Evolutionary conservation across 2,329 filamentous ascomycete genomes (phyloP).

Genomic region (Parascedosporium putredinis): DNA sequence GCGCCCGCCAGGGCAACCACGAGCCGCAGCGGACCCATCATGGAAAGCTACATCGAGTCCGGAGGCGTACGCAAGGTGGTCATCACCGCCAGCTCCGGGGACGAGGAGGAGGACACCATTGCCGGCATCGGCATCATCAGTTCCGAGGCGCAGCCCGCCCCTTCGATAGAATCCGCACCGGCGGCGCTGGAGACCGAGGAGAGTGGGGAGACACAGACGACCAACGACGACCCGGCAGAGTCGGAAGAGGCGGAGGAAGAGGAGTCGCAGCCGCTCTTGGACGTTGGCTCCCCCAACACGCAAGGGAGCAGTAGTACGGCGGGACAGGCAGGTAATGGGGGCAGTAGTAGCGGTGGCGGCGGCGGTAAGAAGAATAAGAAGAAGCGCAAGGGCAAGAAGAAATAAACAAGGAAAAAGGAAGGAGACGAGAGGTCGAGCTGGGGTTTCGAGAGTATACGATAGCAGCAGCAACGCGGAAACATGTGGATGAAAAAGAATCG

Average conservation of each 20-base stretch:
- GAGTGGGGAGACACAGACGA: slow-evolving; percentile 9
- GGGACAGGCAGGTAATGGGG: background rate
- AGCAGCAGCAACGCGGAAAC: background rate
- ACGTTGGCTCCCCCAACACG: slow-evolving; percentile 4
- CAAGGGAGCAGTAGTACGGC: background rate
- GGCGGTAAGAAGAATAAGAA: slow-evolving; percentile 5
- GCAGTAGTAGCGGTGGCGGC: background rate
- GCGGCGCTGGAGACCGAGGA: background rate
- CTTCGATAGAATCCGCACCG: background rate
- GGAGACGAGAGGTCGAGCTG: background rate
- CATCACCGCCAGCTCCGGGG: slow-evolving; percentile 31
- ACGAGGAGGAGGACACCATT: slow-evolving; percentile 15
- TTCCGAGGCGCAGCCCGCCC: background rate
- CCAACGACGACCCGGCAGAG: background rate
- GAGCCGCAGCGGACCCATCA: slow-evolving; percentile 51
- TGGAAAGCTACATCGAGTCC: slow-evolving; percentile 65
- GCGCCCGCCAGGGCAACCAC: background rate
- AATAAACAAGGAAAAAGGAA: background rate
- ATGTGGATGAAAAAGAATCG: too few relatives aligned
- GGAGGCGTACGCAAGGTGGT: slow-evolving; percentile 68
- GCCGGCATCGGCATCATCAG: background rate
- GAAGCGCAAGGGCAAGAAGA: slow-evolving; percentile 6
- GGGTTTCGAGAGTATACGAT: background rate
- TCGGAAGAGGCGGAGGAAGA: slow-evolving; percentile 6
- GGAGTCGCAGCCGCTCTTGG: slow-evolving; percentile 8